Evolutionary conservation across 352 stramenopile genomes (phyloP), one percentile per base, ranked within the genome.

Genomic region (Pythium vanterpoolii): DNA sequence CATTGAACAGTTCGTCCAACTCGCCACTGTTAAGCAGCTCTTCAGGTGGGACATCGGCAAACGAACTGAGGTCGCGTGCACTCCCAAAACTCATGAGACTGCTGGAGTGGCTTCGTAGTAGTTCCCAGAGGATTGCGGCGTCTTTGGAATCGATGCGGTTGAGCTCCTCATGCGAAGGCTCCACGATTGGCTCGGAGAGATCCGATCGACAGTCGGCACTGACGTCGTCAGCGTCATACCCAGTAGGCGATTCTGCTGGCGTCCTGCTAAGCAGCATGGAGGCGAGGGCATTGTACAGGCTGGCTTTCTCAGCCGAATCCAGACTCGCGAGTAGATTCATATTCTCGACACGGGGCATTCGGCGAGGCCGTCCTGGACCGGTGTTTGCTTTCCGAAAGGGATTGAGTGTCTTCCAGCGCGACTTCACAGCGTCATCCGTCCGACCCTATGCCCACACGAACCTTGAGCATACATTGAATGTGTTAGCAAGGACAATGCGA

Each of bases 341-440:
- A 30, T 44, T 4, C 40, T 39, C 54, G 55, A 60, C 73, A 60
- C 52, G 39, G 11, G 76, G 78, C 39, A 88, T 62, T 23, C 89
- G 62, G 4, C 79, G 78, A 27, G 83, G 83, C 14, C 83, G 86
- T 10, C 83, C 86, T 1, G 87, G 81, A 40, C 89, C 85, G 52
- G 74, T 80, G 48, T 87, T 85, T 30, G 76, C 86, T 43, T 82
- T 84, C 40, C 86, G 79, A 53, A 90, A 89, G 11, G 84, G 84
- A 45, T 94, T 90, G 50, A 94, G 56, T 16, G 78, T 71, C 62
- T 94, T 94, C 84, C 84, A 94, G 23, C 82, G 72, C 50, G 87
- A 65, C 60, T 94, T 94, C 3, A 94, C 74, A 21, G 83, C 82
- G 57, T 94, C 82, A 63, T 90, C 84, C 10, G 84, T 90, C 6